A percentile compares a stretch with the other conserved stretches of the same genome.
These are phyloP conservation scores for Cryptococcus floricola DNA, from an alignment of 1,284 basidiomycete genomes.

Conservation along the genomic window DNA sequence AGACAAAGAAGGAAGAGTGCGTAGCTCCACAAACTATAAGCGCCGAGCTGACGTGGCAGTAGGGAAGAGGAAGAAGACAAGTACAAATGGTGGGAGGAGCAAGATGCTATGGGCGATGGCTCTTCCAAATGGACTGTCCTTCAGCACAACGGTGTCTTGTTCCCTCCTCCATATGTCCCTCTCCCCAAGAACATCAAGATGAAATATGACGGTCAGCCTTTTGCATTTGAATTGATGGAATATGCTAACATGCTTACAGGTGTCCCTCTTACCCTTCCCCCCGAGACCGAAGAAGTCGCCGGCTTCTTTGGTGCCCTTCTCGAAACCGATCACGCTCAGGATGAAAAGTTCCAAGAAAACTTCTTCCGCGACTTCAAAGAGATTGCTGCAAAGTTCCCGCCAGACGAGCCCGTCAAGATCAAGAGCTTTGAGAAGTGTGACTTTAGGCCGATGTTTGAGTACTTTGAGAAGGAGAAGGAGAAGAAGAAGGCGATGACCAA, in stretches of 20 bases:
- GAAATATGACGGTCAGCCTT: slow-evolving; percentile 80
- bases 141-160: slow-evolving; percentile 90
- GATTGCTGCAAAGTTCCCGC: slow-evolving; percentile 75
- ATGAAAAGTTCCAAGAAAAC: slow-evolving; percentile 86
- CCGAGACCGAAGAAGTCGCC: slow-evolving; percentile 91
- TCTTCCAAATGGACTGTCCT: slow-evolving; percentile 87
- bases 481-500: slow-evolving; percentile 83
- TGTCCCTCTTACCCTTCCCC: slow-evolving; percentile 70
- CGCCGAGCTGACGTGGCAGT: background rate
- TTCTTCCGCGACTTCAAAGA: slow-evolving; percentile 90
- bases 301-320: slow-evolving; percentile 93
- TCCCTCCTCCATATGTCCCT: slow-evolving; percentile 89
- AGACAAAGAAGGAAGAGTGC: slow-evolving; percentile 53
- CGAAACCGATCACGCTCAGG: slow-evolving; percentile 88
- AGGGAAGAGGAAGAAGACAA: slow-evolving; percentile 39
- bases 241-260: slow-evolving; percentile 54
- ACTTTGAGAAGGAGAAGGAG: slow-evolving; percentile 87
- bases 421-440: slow-evolving; percentile 78
- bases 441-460: slow-evolving; percentile 89
- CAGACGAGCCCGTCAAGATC: slow-evolving; percentile 71
- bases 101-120: slow-evolving; percentile 63
- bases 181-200: slow-evolving; percentile 84
- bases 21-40: slow-evolving; percentile 3
- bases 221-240: background rate
- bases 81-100: slow-evolving; percentile 77